A percentile compares a stretch with the other conserved stretches of the same genome.
Evolutionary conservation across 257 asterid species (phyloP).

Genomic region (Apocynum venetum): DNA sequence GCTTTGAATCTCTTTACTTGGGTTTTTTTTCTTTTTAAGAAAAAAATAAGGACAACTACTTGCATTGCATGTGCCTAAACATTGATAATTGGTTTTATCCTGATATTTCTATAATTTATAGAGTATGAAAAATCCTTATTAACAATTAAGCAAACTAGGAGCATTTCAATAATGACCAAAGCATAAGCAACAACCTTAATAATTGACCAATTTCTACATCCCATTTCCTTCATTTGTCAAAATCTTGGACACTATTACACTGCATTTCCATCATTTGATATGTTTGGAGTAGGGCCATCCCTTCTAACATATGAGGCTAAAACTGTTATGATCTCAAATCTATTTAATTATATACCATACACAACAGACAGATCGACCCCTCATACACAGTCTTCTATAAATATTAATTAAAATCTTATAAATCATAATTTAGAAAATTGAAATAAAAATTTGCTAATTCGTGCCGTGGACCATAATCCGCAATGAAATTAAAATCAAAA

Average conservation of each 20-base stretch:
- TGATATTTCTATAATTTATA: not conserved
- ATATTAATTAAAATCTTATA: no score
- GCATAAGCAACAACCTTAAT: conserved; percentile 8
- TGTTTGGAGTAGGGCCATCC: conserved; percentile 8
- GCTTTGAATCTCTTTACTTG: not conserved
- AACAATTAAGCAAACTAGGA: not conserved
- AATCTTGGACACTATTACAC: not conserved
- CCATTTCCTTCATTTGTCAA: not conserved
- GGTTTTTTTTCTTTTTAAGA: no score
- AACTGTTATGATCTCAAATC: conserved; percentile 1
- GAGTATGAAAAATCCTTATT: not conserved
- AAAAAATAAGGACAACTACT: not conserved
- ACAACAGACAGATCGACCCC: not conserved
- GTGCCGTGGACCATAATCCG: not conserved
- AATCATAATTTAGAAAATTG: no score
- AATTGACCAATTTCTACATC: conserved; percentile 10
- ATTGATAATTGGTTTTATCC: conserved; percentile 7
- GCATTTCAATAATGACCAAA: conserved; percentile 15
- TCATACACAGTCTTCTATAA: not conserved
- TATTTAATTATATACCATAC: conserved; percentile 6
- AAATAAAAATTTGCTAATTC: no score
- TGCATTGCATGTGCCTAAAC: conserved; percentile 21
- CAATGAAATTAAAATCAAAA: not conserved
- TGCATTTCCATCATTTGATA: conserved; percentile 1
- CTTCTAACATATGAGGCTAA: not conserved